phyloP scores from a whole-genome alignment of 208 protist genomes.

The Wallacemonas sp. region DNA sequence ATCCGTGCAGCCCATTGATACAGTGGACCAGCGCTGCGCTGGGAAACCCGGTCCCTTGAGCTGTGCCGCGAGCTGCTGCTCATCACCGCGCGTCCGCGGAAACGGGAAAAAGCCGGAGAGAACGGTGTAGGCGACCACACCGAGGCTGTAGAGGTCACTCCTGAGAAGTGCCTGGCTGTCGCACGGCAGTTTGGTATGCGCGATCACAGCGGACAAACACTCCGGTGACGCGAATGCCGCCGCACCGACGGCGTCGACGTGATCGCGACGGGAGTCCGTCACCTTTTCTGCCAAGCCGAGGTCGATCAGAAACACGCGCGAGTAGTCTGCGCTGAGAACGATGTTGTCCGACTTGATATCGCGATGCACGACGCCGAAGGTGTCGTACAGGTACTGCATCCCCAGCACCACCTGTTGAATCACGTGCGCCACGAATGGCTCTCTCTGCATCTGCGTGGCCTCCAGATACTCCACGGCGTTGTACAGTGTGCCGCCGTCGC shows the following conservation, averaged over 20 bases:
- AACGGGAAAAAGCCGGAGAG: constrained; percentile 49
- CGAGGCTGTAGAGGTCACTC: constrained; percentile 78
- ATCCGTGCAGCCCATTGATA: constrained; percentile 38
- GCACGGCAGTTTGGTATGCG: constrained; percentile 28
- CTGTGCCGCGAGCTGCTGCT: constrained; percentile 41
- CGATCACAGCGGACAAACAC: constrained; percentile 49
- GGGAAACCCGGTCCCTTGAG: constrained; percentile 40
- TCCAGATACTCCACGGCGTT: constrained; percentile 45
- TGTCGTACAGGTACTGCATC: constrained; percentile 71
- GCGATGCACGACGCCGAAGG: constrained; percentile 67
- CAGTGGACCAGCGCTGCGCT: constrained; percentile 42
- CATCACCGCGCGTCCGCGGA: constrained; percentile 18
- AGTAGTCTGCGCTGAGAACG: constrained; percentile 67
- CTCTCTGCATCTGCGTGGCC: constrained; percentile 35
- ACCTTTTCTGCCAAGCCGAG: constrained; percentile 81
- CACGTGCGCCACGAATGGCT: constrained; percentile 65
- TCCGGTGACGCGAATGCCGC: constrained; percentile 73
- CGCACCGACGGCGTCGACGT: constrained; percentile 47
- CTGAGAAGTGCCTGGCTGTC: constrained; percentile 54
- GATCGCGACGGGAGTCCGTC: constrained; percentile 22
- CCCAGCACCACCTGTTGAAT: constrained; percentile 52
- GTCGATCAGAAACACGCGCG: constrained; percentile 75
- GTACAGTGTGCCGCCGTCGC: constrained; percentile 63
- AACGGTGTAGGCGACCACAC: constrained; percentile 65
- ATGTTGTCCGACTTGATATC: constrained; percentile 91